Evolutionary conservation across 805 yeast species (phyloP), one percentile per base, ranked within the genome.

Genomic region (Tetrapisispora taiwanensis): DNA sequence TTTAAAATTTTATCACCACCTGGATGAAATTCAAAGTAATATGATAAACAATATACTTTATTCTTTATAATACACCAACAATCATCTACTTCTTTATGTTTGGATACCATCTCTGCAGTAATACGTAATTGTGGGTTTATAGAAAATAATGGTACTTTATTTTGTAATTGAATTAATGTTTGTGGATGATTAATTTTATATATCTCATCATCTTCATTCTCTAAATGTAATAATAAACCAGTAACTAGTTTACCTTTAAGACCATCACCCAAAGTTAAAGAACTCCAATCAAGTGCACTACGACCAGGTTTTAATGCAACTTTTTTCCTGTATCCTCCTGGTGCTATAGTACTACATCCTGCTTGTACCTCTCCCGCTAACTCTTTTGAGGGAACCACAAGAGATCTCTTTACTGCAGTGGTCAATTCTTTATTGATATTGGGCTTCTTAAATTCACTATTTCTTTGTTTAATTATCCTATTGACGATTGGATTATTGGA

Each of bases 11-110:
- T 78, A 4, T 71, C 78, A 1, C 98, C 98, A 30, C 98, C 98
- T 0, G 98, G 98, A 53, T 90, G 98, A 61, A 79, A 92, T 44
- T 75, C 69, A 30, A 92, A 58, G 61, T 92, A 90, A 12, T 83
- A 79, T 0, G 96, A 79, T n/a, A 90, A 69, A 56, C 89, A 86
- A 67, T 84, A 90, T 1, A 90, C 95, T 54, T 77, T 82, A 4
- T 88, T 85, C 36, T 76, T 77, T 7, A 90, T 71, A 30, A 77
- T 77, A 3, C 92, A 82, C 97, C 97, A 90, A 46, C 84, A 84
- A 57, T 92, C 95, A 0, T 73, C 74, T n/a, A 47, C 49, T 0
- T 71, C 60, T 17, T 67, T 71, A 60, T 90, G 97, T 40, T 62
- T 67, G 36, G 66, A 64, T 44, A 89, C 66, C 52, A 83, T 82